Conservation (phyloP, 768 basidiomycete genomes). For the Cubamyces sp. region DNA sequence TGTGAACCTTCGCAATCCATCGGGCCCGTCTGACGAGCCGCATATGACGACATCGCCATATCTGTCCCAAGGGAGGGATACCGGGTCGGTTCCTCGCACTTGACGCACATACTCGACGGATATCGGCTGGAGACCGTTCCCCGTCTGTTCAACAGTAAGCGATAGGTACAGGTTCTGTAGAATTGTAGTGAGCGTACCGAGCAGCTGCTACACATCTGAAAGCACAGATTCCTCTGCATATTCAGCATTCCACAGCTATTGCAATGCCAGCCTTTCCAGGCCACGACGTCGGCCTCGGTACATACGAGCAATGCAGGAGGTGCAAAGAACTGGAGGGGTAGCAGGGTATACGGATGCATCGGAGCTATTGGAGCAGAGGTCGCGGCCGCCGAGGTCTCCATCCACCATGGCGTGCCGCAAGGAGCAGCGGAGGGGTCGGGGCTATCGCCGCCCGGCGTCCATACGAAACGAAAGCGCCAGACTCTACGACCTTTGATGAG, state of each 20-base stretch:
- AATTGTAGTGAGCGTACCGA: conserved; percentile 1
- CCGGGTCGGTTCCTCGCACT: conserved; percentile 11
- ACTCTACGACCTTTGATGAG: background rate
- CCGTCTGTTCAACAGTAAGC: background rate
- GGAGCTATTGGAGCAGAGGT: background rate
- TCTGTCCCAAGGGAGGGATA: conserved; percentile 21
- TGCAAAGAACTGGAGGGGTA: conserved; percentile 19
- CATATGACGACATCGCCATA: conserved; percentile 1
- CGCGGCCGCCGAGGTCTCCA: background rate
- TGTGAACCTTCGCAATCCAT: conserved; percentile 7
- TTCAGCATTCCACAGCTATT: conserved; percentile 18
- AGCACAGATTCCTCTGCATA: conserved; percentile 20
- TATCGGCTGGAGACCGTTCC: conserved; percentile 19
- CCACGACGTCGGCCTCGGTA: conserved; percentile 12
- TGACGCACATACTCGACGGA: conserved; percentile 20
- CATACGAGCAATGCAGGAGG: background rate
- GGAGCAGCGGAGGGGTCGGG: background rate
- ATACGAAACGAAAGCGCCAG: conserved; percentile 17
- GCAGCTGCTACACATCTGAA: conserved; percentile 20
- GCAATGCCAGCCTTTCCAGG: conserved; percentile 21
- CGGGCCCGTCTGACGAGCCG: background rate
- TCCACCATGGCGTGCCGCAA: conserved; percentile 8
- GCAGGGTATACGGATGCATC: background rate
- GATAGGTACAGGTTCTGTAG: background rate
- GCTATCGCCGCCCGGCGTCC: conserved; percentile 16